Evolutionary conservation across 768 basidiomycete species (phyloP), one percentile per base, ranked within the genome.

Genomic region (Mycena vitilis): DNA sequence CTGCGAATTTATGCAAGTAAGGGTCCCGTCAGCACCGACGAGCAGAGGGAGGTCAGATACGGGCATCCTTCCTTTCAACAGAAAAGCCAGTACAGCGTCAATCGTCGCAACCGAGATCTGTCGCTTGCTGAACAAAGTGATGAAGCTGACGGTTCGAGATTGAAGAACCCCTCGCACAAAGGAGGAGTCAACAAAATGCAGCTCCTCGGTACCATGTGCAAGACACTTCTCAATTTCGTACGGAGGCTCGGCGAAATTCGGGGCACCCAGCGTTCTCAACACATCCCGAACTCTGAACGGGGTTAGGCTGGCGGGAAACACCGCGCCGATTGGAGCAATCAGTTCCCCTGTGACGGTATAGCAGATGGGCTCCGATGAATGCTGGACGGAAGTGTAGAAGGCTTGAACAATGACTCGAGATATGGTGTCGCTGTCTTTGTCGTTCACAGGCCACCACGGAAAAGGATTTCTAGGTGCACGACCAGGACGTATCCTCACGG

Each of bases 381-480:
- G 40, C n/a, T 58, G 38, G 16, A 66, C 57, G n/a, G 45, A 44
- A n/a, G 44, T 40, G 45, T 74, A 74, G 16, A 74, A 74, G 18
- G 71, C 66, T 8, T 60, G 48, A 22, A 69, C 51, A 30, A 74
- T 48, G 16, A 38, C 42, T 48, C 59, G 55, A 5, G 73, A 74
- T 40, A 72, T 74, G 42, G 63, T 37, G 44, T 68, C 69, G 20
- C 57, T 60, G 22, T 57, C 38, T n/a, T 37, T 55, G 44, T 52
- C 18, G 15, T 61, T 44, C 20, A 49, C 44, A 2, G 73, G 73
- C 73, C 73, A 74, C 67, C 67, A 71, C 23, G 38, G 25, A 53
- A 72, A 69, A 4, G 53, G 37, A 48, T 52, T 34, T 18, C 51
- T 38, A 2, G 49, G 63, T 22, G 11, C 9, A 8, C 56, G 51